Conservation (phyloP, 768 basidiomycete species). For the Saitozyma sp. region DNA sequence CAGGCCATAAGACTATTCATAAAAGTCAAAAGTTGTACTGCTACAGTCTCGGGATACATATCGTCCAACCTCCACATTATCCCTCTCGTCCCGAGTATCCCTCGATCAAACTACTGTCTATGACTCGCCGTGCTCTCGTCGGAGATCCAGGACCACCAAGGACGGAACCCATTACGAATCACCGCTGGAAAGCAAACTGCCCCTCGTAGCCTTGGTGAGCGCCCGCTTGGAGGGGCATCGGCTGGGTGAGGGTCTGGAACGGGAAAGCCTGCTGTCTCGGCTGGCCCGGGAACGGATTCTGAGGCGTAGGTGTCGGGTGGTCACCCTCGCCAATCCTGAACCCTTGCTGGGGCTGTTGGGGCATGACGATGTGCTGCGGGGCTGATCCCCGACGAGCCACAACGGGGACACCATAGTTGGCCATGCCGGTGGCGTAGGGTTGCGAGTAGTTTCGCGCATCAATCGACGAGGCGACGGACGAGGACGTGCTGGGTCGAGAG, state of each 20-base stretch:
- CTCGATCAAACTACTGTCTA: no score
- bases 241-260: slow-evolving; percentile 14
- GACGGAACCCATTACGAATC: neutral
- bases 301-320: slow-evolving; percentile 37
- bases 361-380: slow-evolving; percentile 31
- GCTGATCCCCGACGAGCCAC: slow-evolving; percentile 22
- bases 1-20: no score
- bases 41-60: no score
- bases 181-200: slow-evolving; percentile 36
- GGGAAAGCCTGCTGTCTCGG: slow-evolving; percentile 5
- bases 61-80: no score
- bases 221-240: slow-evolving; percentile 8
- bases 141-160: no score
- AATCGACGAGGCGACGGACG: slow-evolving; percentile 31
- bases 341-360: slow-evolving; percentile 9
- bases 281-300: slow-evolving; percentile 33
- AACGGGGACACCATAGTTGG: neutral
- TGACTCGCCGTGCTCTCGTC: no score
- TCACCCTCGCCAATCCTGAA: slow-evolving; percentile 30
- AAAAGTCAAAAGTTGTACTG: no score
- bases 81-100: no score
- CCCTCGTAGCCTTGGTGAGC: neutral
- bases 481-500: slow-evolving; percentile 13
- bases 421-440: no score
- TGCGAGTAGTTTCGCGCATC: slow-evolving; percentile 12